Conservation (phyloP, 2,329 filamentous ascomycete species). For the Penicillium freii region DNA sequence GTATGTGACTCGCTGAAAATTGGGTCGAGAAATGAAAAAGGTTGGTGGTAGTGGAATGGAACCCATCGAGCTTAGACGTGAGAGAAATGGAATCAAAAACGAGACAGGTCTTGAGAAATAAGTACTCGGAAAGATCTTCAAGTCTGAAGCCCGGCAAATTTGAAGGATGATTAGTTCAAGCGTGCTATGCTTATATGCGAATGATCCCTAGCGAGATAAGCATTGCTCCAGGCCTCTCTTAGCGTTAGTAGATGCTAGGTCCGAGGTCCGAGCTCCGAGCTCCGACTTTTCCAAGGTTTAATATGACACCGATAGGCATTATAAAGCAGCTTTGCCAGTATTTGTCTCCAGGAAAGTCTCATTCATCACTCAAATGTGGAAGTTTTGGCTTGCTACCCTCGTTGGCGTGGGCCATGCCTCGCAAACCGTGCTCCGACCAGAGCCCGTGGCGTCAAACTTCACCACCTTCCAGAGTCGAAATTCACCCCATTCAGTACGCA, state of each 20-base stretch:
- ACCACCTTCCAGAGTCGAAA: constrained; percentile 6
- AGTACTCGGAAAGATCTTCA: no score
- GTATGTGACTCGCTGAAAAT: no score
- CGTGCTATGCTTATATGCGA: no score
- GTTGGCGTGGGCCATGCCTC: background rate
- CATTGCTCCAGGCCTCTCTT: background rate
- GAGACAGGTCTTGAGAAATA: no score
- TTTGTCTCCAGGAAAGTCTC: no score
- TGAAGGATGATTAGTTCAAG: no score
- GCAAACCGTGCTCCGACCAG: constrained; percentile 1
- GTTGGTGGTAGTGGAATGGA: no score
- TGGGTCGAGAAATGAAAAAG: no score
- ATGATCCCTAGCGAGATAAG: no score
- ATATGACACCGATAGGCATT: background rate
- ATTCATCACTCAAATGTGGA: background rate
- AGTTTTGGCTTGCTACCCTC: background rate
- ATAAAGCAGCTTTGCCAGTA: background rate
- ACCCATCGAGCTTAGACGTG: no score
- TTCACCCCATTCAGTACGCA: constrained; percentile 18
- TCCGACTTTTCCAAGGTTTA: background rate
- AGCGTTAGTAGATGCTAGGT: background rate
- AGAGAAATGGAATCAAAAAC: no score
- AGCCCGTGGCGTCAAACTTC: background rate
- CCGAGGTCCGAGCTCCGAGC: background rate
- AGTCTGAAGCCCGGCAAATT: no score